Conservation (phyloP, 371 early-diverging fungal species). For the Parasitella parasitica region DNA sequence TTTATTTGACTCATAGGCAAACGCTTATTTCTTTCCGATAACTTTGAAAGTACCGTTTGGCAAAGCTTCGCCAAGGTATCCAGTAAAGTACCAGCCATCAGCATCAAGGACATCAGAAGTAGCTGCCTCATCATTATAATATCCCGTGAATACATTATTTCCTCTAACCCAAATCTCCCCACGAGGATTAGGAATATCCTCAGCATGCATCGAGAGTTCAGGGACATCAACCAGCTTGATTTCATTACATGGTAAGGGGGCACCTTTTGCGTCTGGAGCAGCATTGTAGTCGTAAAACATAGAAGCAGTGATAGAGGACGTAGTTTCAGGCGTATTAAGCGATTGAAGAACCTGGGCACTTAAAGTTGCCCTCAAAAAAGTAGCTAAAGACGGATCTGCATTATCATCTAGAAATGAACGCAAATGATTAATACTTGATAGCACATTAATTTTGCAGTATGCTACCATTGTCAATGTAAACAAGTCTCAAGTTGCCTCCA, state of each 20-base stretch:
- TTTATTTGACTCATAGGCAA: not conserved
- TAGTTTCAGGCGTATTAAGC: conserved; percentile 65
- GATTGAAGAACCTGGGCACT: conserved; percentile 56
- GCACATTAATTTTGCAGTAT: not conserved
- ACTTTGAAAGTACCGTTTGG: conserved; percentile 66
- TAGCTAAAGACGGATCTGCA: conserved; percentile 23
- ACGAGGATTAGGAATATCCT: conserved; percentile 74
- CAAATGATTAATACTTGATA: not conserved
- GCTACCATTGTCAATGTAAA: conserved; percentile 50
- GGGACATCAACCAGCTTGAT: conserved; percentile 85
- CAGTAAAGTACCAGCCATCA: conserved; percentile 88
- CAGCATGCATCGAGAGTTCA: conserved; percentile 63
- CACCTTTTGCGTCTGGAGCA: conserved; percentile 55
- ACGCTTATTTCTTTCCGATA: conserved; percentile 42
- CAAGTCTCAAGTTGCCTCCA: conserved; percentile 81
- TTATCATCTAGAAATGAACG: conserved; percentile 49
- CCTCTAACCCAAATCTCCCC: conserved; percentile 71
- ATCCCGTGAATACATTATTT: conserved; percentile 49
- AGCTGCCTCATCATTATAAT: conserved; percentile 57
- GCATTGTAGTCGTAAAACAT: conserved; percentile 59
- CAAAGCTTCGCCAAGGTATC: conserved; percentile 74
- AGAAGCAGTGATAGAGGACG: conserved; percentile 51
- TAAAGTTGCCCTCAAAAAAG: conserved; percentile 52
- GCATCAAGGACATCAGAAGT: conserved; percentile 56
- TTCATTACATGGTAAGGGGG: conserved; percentile 75